phyloP scores from a whole-genome alignment of 2,329 filamentous ascomycete genomes.

The Claviceps humidiphila region DNA sequence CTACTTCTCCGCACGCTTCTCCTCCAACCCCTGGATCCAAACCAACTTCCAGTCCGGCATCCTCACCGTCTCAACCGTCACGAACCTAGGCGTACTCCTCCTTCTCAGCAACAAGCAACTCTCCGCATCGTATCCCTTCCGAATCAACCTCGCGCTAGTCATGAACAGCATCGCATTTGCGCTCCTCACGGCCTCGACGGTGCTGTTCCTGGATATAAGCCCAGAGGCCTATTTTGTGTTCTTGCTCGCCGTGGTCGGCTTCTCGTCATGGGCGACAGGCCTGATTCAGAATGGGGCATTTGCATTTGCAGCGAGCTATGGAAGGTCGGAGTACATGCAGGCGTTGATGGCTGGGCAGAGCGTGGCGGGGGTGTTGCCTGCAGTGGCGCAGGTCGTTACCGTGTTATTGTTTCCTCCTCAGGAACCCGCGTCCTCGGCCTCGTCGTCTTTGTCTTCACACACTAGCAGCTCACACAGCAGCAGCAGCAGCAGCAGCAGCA shows the following conservation, averaged over 20 bases:
- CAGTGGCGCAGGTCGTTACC: slow-evolving; percentile 72
- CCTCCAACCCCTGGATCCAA: slow-evolving; percentile 54
- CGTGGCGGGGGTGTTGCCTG: slow-evolving; percentile 79
- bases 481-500: neutral
- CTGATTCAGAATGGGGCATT: slow-evolving; percentile 91
- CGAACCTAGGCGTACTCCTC: slow-evolving; percentile 65
- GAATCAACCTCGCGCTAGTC: slow-evolving; percentile 64
- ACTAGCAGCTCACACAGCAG: too few relatives aligned
- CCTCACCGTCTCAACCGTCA: slow-evolving; percentile 71
- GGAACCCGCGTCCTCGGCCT: slow-evolving; percentile 10
- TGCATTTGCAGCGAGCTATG: slow-evolving; percentile 79
- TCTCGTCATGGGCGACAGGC: slow-evolving; percentile 67
- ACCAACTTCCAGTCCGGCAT: slow-evolving; percentile 84
- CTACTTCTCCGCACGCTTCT: slow-evolving; percentile 80
- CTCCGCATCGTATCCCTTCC: slow-evolving; percentile 73
- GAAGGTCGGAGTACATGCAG: slow-evolving; percentile 78
- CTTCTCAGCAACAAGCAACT: slow-evolving; percentile 69
- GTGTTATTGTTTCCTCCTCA: slow-evolving; percentile 47
- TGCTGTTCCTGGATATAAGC: slow-evolving; percentile 47
- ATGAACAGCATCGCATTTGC: slow-evolving; percentile 68
- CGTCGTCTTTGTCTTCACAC: neutral
- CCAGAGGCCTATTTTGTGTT: slow-evolving; percentile 64
- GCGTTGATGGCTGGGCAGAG: slow-evolving; percentile 93
- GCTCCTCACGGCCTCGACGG: slow-evolving; percentile 69
- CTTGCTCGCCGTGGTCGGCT: slow-evolving; percentile 66